These are phyloP conservation scores for Coniochaeta ligniaria DNA, from an alignment of 2,329 filamentous ascomycete species.

Conservation along the genomic window DNA sequence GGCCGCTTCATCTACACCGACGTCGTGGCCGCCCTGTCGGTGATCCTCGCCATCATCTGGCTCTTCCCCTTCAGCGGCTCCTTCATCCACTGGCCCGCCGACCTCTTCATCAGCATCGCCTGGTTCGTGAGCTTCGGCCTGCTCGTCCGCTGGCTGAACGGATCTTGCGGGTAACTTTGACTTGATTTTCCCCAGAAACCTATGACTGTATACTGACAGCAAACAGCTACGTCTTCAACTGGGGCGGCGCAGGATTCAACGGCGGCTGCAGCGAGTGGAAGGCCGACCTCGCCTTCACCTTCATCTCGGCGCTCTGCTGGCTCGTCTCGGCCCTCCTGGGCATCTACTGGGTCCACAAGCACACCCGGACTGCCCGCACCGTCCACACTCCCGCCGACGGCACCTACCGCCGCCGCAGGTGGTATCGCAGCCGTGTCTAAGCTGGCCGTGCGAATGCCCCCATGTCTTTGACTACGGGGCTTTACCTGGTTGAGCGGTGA, in stretches of 20 bases:
- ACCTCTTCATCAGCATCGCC: slow-evolving; percentile 59
- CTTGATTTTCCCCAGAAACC: too few relatives aligned
- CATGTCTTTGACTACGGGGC: not conserved
- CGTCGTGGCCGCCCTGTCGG: slow-evolving; percentile 60
- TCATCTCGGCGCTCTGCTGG: slow-evolving; percentile 66
- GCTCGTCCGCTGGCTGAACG: slow-evolving; percentile 41
- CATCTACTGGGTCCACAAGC: slow-evolving; percentile 44
- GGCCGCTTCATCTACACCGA: slow-evolving; percentile 70
- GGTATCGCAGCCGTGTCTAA: slow-evolving; percentile 37
- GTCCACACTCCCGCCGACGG: slow-evolving; percentile 10
- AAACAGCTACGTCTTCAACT: slow-evolving; percentile 43
- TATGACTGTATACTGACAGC: slow-evolving; percentile 2
- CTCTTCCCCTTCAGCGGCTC: slow-evolving; percentile 61
- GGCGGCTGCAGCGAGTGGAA: slow-evolving; percentile 61
- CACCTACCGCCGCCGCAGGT: slow-evolving; percentile 22
- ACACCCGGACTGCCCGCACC: slow-evolving; percentile 16
- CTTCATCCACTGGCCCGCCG: slow-evolving; percentile 65
- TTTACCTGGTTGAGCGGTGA: not conserved
- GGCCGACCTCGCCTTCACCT: slow-evolving; percentile 63
- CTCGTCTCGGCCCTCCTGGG: slow-evolving; percentile 55
- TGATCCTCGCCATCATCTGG: slow-evolving; percentile 65
- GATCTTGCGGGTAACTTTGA: slow-evolving; percentile 30
- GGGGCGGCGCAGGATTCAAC: slow-evolving; percentile 44
- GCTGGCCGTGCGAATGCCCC: not conserved
- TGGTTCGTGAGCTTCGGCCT: slow-evolving; percentile 68